A percentile compares a stretch with the other conserved stretches of the same genome.
Evolutionary conservation across 192 early-diverging fungal genomes (phyloP).

Genomic region (Jimgerdemannia flammicorona): DNA sequence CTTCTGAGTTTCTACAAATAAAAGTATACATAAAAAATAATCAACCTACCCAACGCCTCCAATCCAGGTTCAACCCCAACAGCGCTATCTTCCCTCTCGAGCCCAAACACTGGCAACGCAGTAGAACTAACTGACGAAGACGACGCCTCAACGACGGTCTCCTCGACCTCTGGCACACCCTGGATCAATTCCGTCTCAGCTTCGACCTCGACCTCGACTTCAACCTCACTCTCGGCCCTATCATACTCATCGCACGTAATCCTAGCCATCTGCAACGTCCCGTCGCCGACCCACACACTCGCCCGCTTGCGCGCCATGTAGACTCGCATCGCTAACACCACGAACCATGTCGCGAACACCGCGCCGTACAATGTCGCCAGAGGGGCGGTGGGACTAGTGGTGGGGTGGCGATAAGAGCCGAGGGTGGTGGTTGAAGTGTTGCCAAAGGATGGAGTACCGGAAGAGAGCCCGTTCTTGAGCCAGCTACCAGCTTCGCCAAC

Average conservation of each 20-base stretch:
- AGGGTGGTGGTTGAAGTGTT: not conserved
- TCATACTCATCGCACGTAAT: slow-evolving; percentile 8
- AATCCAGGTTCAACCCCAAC: not conserved
- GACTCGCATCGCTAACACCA: slow-evolving; percentile 30
- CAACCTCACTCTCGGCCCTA: slow-evolving; percentile 28
- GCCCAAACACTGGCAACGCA: no score
- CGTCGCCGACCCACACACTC: slow-evolving; percentile 33
- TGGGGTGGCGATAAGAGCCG: not conserved
- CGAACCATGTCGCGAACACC: slow-evolving; percentile 31
- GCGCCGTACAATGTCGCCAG: slow-evolving; percentile 35
- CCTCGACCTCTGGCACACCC: no score
- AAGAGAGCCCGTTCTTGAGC: not conserved
- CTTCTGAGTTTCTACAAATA: not conserved
- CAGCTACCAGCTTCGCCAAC: slow-evolving; percentile 1
- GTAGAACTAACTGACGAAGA: no score
- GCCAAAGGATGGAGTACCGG: no score
- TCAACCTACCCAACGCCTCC: not conserved
- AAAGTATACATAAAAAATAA: not conserved
- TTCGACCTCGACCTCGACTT: slow-evolving; percentile 14
- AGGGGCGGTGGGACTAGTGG: slow-evolving; percentile 19
- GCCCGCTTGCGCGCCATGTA: slow-evolving; percentile 28
- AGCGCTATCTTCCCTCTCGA: not conserved
- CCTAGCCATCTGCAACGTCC: slow-evolving; percentile 12
- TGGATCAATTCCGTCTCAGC: not conserved
- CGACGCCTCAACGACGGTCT: not conserved